phyloP scores from a whole-genome alignment of 305 asterid genomes.

The Andrographis paniculata region DNA sequence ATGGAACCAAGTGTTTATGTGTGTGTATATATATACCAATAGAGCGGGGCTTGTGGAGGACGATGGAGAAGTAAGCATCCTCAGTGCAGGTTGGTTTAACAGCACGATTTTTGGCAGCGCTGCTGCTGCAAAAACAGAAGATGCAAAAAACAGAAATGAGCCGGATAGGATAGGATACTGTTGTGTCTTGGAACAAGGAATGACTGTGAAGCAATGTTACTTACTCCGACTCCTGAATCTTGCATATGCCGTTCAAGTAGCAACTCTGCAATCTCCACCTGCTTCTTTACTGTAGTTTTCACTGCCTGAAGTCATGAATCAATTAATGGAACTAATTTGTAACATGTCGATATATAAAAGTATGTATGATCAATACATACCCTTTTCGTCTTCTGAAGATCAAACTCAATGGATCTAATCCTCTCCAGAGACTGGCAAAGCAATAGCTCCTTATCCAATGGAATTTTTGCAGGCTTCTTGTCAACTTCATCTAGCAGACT shows the following conservation, averaged over 20 bases:
- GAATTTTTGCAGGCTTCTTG: slow-evolving; percentile 48
- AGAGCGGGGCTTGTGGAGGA: too few species aligned
- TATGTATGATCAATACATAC: slow-evolving; percentile 23
- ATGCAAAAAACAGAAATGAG: too few species aligned
- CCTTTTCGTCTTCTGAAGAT: slow-evolving; percentile 58
- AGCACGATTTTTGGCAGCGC: too few species aligned
- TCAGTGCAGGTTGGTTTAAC: too few species aligned
- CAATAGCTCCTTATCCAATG: slow-evolving; percentile 56
- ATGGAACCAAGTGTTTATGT: too few species aligned
- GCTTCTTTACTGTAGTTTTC: slow-evolving; percentile 44
- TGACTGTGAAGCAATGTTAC: slow-evolving; percentile 6
- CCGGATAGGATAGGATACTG: too few species aligned
- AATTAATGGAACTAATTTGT: slow-evolving; percentile 7
- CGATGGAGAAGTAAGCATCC: too few species aligned
- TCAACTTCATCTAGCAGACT: slow-evolving; percentile 39
- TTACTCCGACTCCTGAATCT: slow-evolving; percentile 38
- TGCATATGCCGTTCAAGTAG: slow-evolving; percentile 38
- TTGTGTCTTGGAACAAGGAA: too few species aligned
- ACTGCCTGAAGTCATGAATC: slow-evolving; percentile 40
- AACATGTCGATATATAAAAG: neutral
- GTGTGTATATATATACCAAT: too few species aligned
- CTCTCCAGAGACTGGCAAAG: slow-evolving; percentile 54
- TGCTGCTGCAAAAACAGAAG: too few species aligned
- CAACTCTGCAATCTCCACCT: slow-evolving; percentile 41
- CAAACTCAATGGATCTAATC: slow-evolving; percentile 52